phyloP scores from a whole-genome alignment of 2,329 filamentous ascomycete species.

The Rhinocladiella similis region DNA sequence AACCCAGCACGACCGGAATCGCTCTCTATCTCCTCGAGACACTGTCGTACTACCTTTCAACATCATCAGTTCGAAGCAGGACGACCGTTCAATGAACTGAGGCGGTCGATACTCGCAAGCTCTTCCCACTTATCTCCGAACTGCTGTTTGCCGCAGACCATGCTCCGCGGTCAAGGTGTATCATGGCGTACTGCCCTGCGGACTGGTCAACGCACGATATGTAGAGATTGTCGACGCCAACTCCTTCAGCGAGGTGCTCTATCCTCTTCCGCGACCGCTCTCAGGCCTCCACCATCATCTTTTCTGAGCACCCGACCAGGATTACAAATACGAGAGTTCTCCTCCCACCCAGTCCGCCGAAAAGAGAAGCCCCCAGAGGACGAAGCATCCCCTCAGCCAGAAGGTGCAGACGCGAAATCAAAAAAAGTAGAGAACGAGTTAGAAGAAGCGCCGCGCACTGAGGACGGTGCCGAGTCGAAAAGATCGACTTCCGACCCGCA shows the following conservation, averaged over 20 bases:
- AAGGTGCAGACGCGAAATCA: slow-evolving; percentile 46
- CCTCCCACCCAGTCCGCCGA: slow-evolving; percentile 48
- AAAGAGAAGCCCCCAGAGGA: slow-evolving; percentile 58
- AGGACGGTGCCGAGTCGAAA: slow-evolving; percentile 43
- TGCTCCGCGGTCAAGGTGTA: slow-evolving; percentile 65
- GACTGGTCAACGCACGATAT: slow-evolving; percentile 43
- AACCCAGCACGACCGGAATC: not conserved
- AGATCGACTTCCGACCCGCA: slow-evolving; percentile 51
- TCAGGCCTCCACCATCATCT: slow-evolving; percentile 6
- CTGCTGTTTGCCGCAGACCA: slow-evolving; percentile 39
- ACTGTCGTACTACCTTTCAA: not conserved
- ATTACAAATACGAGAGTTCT: slow-evolving; percentile 42
- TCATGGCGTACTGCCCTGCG: slow-evolving; percentile 65
- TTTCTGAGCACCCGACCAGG: slow-evolving; percentile 8
- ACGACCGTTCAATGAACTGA: no score
- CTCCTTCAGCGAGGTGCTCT: slow-evolving; percentile 16
- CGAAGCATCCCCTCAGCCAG: slow-evolving; percentile 37
- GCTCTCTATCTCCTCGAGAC: not conserved
- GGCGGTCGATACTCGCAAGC: no score
- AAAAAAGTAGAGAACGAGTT: slow-evolving; percentile 45
- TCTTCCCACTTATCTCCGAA: not conserved
- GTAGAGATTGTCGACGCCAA: slow-evolving; percentile 29
- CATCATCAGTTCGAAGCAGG: no score
- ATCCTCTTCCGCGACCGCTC: slow-evolving; percentile 4
- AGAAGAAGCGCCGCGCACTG: slow-evolving; percentile 35